A percentile compares a stretch with the other conserved stretches of the same genome.
These are phyloP conservation scores for Dactylellina cionopaga DNA, from an alignment of 2,329 filamentous ascomycete species.

Conservation along the genomic window DNA sequence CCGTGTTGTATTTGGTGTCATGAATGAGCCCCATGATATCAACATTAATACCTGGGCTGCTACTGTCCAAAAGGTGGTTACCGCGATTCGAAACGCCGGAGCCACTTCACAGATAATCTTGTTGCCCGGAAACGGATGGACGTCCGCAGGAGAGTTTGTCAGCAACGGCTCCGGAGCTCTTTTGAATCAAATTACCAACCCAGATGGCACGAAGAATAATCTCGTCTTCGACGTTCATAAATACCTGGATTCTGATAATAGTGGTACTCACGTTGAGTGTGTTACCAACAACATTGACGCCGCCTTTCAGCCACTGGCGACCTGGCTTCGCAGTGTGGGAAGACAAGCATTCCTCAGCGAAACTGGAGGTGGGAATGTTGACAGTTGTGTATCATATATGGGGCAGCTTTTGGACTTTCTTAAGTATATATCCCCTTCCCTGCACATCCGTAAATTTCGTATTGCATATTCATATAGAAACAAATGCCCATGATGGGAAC, in stretches of 20 bases:
- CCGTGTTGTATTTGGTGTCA: constrained; percentile 72
- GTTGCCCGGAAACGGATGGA: constrained; percentile 71
- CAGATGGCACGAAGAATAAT: constrained; percentile 68
- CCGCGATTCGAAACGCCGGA: constrained; percentile 72
- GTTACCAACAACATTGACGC: constrained; percentile 66
- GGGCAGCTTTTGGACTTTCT: constrained; percentile 59
- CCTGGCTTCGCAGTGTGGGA: constrained; percentile 64
- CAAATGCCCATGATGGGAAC: too few relatives aligned
- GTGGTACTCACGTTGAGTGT: constrained; percentile 67
- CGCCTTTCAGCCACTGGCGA: constrained; percentile 64
- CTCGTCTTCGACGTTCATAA: constrained; percentile 72
- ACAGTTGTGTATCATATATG: constrained; percentile 59
- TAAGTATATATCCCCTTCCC: constrained; percentile 53
- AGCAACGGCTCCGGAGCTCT: constrained; percentile 66
- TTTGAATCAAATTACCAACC: constrained; percentile 68
- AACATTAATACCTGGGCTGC: constrained; percentile 69
- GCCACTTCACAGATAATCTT: constrained; percentile 72
- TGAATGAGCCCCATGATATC: constrained; percentile 75
- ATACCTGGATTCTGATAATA: constrained; percentile 70
- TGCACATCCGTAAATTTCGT: not conserved
- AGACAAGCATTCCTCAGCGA: constrained; percentile 67
- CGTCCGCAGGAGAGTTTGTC: constrained; percentile 65
- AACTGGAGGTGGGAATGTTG: constrained; percentile 62
- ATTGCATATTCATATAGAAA: not conserved
- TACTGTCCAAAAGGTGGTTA: constrained; percentile 72